Evolutionary conservation across 345 rosid genomes (phyloP).

Genomic region (Gossypium bickii): DNA sequence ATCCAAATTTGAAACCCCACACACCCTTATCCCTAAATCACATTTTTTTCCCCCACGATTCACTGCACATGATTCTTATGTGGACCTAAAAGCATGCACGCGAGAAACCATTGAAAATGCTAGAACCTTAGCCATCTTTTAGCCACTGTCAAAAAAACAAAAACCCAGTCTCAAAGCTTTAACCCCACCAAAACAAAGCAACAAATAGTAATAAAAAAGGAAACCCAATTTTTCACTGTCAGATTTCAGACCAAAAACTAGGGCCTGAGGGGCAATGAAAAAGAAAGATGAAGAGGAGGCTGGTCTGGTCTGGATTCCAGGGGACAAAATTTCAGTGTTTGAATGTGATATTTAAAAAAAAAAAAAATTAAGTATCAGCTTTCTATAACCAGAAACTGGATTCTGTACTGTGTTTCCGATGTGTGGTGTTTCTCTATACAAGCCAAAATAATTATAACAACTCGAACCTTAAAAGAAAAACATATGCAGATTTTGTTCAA

Average conservation of each 20-base stretch:
- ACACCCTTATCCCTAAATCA: too few species aligned
- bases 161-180: too few species aligned
- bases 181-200: not conserved
- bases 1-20: too few species aligned
- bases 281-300: not conserved
- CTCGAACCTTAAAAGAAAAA: not conserved
- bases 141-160: too few species aligned
- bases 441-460: not conserved
- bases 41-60: too few species aligned
- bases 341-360: not conserved
- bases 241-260: not conserved
- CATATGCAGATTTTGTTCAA: not conserved
- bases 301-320: not conserved
- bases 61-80: too few species aligned
- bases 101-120: too few species aligned
- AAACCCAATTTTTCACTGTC: not conserved
- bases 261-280: not conserved
- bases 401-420: not conserved
- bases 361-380: not conserved
- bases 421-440: not conserved
- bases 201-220: not conserved
- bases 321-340: slow-evolving; percentile 13
- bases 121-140: too few species aligned
- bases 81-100: too few species aligned
- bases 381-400: not conserved